A percentile compares a stretch with the other conserved stretches of the same genome.
phyloP scores from a whole-genome alignment of 208 protist species.

The Acanthamoeba divionensis region DNA sequence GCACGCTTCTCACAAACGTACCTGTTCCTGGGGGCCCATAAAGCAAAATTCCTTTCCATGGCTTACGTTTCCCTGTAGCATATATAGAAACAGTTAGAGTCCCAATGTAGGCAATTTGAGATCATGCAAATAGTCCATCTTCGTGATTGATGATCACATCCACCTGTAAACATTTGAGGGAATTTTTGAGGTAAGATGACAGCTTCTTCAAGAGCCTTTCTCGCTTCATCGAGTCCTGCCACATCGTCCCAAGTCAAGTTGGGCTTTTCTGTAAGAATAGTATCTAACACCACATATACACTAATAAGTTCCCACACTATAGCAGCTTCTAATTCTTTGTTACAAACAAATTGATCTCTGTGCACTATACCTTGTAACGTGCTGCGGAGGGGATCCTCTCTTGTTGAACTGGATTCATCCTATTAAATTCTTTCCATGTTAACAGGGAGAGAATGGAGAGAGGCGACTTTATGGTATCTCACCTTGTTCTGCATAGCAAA shows the following conservation, averaged over 20 bases:
- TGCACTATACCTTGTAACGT: neutral
- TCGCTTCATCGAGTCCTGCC: slow-evolving; percentile 93
- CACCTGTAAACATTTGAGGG: slow-evolving; percentile 93
- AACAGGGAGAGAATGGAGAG: neutral
- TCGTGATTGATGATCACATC: no score
- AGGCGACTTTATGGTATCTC: neutral
- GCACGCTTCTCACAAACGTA: no score
- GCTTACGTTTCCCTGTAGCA: slow-evolving; percentile 73
- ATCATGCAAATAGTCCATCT: no score
- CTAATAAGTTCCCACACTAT: no score
- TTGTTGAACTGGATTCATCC: neutral
- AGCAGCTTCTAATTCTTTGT: neutral
- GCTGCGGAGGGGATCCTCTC: neutral
- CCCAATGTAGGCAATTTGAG: no score
- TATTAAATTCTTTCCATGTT: neutral
- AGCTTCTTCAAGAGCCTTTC: slow-evolving; percentile 93
- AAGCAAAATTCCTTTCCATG: slow-evolving; percentile 90
- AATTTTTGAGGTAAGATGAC: slow-evolving; percentile 94
- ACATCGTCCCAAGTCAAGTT: slow-evolving; percentile 92
- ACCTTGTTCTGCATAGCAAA: neutral
- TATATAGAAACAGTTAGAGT: neutral
- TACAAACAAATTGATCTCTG: neutral
- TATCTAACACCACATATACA: slow-evolving; percentile 71
- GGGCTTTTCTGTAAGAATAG: slow-evolving; percentile 91
- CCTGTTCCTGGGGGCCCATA: slow-evolving; percentile 92